These are phyloP conservation scores for Penicillium diatomitis DNA, from an alignment of 495 filamentous ascomycete species.

Conservation along the genomic window DNA sequence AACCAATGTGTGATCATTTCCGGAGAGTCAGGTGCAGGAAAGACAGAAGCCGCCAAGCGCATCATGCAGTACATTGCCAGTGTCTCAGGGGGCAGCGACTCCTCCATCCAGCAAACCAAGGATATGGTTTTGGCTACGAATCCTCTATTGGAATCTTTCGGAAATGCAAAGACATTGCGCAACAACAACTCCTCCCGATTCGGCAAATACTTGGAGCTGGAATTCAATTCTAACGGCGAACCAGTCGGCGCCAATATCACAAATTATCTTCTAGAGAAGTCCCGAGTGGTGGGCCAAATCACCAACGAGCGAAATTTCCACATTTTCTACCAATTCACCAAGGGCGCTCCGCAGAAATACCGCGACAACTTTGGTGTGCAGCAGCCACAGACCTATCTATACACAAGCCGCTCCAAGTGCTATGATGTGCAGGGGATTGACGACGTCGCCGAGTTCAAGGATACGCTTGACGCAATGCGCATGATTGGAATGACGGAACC, in stretches of 20 bases:
- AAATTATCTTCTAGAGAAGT: slow-evolving; percentile 95
- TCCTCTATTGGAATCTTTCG: slow-evolving; percentile 93
- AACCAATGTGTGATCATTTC: slow-evolving; percentile 99
- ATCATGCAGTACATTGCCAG: slow-evolving; percentile 99
- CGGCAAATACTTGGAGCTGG: slow-evolving; percentile 95
- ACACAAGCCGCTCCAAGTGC: slow-evolving; percentile 90
- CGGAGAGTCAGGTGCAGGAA: slow-evolving; percentile 95
- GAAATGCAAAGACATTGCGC: slow-evolving; percentile 93
- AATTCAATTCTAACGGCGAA: slow-evolving; percentile 90
- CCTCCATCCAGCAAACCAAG: slow-evolving; percentile 94
- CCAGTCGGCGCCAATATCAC: slow-evolving; percentile 96
- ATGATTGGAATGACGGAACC: slow-evolving; percentile 79
- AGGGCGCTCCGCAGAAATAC: slow-evolving; percentile 81
- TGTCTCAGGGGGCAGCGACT: slow-evolving; percentile 80
- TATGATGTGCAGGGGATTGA: slow-evolving; percentile 89
- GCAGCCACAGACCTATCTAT: slow-evolving; percentile 86
- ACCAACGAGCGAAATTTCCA: slow-evolving; percentile 96
- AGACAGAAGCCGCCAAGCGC: slow-evolving; percentile 98
- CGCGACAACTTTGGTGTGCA: slow-evolving; percentile 81
- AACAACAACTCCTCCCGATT: slow-evolving; percentile 99
- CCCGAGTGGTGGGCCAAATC: slow-evolving; percentile 92
- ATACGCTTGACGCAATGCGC: slow-evolving; percentile 89
- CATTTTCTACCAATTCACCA: slow-evolving; percentile 99
- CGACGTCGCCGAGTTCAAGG: slow-evolving; percentile 80
- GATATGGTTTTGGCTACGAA: slow-evolving; percentile 99